Percentiles rank a stretch among this genome's conserved stretches.
These are phyloP conservation scores for Fusarium robinianum DNA, from an alignment of 2,329 filamentous ascomycete species.

Conservation along the genomic window DNA sequence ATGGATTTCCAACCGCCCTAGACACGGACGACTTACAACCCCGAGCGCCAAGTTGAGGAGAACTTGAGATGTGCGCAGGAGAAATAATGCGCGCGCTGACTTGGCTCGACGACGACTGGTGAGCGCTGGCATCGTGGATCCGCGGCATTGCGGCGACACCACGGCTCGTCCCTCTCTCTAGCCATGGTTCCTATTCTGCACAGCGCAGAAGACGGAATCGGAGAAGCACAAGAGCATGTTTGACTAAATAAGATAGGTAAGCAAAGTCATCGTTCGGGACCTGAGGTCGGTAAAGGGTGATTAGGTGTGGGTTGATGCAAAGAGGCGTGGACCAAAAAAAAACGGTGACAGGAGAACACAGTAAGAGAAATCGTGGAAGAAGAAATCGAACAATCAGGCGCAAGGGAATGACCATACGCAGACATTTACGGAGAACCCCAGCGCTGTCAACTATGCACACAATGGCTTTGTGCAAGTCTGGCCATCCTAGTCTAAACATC, in stretches of 20 bases:
- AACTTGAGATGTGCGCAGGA: neutral
- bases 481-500: too few species aligned
- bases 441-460: too few species aligned
- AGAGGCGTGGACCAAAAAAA: constrained; percentile 2
- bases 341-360: neutral
- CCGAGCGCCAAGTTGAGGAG: constrained; percentile 5
- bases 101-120: constrained; percentile 6
- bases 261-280: neutral
- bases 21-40: neutral
- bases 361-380: neutral
- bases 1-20: constrained; percentile 3
- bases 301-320: neutral
- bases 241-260: constrained; percentile 3
- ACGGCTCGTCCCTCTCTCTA: constrained; percentile 4
- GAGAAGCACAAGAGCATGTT: neutral
- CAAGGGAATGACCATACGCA: too few species aligned
- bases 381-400: too few species aligned
- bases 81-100: neutral
- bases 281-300: constrained; percentile 3
- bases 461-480: too few species aligned
- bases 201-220: neutral
- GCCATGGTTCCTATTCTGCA: neutral
- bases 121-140: constrained; percentile 3
- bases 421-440: too few species aligned
- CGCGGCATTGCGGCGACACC: constrained; percentile 4